Evolutionary conservation across 176 grass and related monocot species (phyloP), one percentile per base, ranked within the genome.

Genomic region (Canna indica): DNA sequence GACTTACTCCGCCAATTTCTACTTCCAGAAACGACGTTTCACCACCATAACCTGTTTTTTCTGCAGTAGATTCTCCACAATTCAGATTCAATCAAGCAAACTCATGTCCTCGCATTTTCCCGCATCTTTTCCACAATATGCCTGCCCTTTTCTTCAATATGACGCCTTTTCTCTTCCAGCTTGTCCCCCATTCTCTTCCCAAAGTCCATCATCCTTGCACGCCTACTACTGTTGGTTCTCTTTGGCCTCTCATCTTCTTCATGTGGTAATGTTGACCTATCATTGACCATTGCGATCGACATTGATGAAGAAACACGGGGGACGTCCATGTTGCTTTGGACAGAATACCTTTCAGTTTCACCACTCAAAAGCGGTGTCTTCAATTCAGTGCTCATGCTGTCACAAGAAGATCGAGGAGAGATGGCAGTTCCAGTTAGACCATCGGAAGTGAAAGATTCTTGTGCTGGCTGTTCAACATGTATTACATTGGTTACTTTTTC

Each of bases 101-200:
- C 13, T 44, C 41, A 44, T 44, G 81, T 81, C 75, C 82, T 90
- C 4, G 82, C 81, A 69, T 92, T 97, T 54, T 97, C 93, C 13
- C 83, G 80, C 79, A 97, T 89, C 81, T 92, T 97, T 39, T 91
- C 93, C 31, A 97, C 86, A 44, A 97, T 89, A 77, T 84, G 75
- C 46, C 84, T 39, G 41, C 89, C 59, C 47, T 82, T 97, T 73
- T 97, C 94, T 79, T 97, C 94, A 6, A 92, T 80, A 2, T 86
- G 85, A 20, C 84, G 76, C 64, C 86, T 86, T 73, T 97, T 92
- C 74, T 97, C 93, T 76, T 91, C 93, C 57, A 97, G 79, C 68
- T 97, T 97, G 76, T 85, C 93, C 18, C 86, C 93, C 81, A 97
- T 61, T 80, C 73, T 82, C 81, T 90, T 97, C 68, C 80, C 75